A percentile compares a stretch with the other conserved stretches of the same genome.
Conservation (phyloP, 208 protist genomes). For the Trypanosoma congolense region DNA sequence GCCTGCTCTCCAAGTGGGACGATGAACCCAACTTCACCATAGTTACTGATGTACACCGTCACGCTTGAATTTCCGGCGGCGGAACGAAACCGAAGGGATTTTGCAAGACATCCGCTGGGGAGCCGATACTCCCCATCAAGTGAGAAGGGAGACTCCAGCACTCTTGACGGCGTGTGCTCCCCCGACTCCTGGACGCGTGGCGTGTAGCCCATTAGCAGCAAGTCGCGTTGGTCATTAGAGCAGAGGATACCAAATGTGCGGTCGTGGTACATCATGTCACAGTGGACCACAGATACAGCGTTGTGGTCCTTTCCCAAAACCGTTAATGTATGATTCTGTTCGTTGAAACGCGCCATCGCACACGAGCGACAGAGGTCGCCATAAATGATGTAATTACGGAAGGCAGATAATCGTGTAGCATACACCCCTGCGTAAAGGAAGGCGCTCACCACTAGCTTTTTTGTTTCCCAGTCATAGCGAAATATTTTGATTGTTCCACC, state of each 20-base stretch:
- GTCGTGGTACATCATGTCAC: slow-evolving; percentile 76
- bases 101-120: slow-evolving; percentile 49
- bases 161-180: slow-evolving; percentile 17
- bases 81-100: slow-evolving; percentile 58
- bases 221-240: slow-evolving; percentile 68
- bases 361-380: slow-evolving; percentile 72
- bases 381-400: slow-evolving; percentile 76
- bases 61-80: slow-evolving; percentile 29
- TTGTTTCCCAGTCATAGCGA: slow-evolving; percentile 47
- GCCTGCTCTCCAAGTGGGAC: slow-evolving; percentile 69
- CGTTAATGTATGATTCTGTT: slow-evolving; percentile 70
- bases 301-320: slow-evolving; percentile 67
- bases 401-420: slow-evolving; percentile 59
- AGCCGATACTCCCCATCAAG: slow-evolving; percentile 78
- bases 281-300: slow-evolving; percentile 48
- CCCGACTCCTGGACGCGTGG: slow-evolving; percentile 44
- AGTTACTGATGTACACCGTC: slow-evolving; percentile 70
- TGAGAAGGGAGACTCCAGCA: slow-evolving; percentile 64
- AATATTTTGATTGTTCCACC: slow-evolving; percentile 83
- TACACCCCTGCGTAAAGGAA: slow-evolving; percentile 84
- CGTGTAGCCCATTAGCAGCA: slow-evolving; percentile 71
- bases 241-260: slow-evolving; percentile 60
- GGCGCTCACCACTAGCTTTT: slow-evolving; percentile 59
- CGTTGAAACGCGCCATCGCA: slow-evolving; percentile 69
- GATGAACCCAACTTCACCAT: slow-evolving; percentile 77